Evolutionary conservation across 176 grass and related monocot species (phyloP).

Genomic region (Ampelocalamus luodianensis): DNA sequence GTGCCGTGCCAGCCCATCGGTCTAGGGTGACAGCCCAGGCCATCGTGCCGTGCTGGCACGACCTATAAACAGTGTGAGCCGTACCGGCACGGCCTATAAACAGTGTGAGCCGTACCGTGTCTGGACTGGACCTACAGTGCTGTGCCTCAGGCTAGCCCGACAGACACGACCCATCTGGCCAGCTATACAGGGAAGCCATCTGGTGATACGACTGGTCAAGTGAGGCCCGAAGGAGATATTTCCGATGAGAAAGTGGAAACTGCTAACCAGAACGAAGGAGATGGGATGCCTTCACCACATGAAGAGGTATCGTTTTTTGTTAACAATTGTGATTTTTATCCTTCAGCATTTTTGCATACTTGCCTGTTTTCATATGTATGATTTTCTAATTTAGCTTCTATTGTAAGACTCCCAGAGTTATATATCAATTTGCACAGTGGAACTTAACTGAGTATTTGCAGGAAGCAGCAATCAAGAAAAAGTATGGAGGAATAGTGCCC

Average conservation of each 20-base stretch:
- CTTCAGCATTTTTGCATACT: constrained; percentile 7
- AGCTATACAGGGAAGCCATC: no score
- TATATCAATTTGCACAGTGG: not conserved
- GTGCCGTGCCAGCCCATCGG: no score
- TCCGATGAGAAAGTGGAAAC: constrained; percentile 42
- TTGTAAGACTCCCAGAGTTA: not conserved
- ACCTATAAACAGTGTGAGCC: no score
- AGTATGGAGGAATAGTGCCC: constrained; percentile 68
- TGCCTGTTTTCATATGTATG: not conserved
- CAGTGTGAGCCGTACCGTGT: no score
- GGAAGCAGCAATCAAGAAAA: constrained; percentile 71
- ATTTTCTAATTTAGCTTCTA: constrained; percentile 2
- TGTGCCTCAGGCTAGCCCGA: no score
- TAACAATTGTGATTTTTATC: not conserved
- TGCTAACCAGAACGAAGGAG: constrained; percentile 42
- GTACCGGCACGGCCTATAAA: no score
- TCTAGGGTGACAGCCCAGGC: no score
- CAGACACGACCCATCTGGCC: no score
- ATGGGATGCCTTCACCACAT: constrained; percentile 54
- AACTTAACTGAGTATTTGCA: constrained; percentile 32
- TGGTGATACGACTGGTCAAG: no score
- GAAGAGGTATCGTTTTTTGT: constrained; percentile 48
- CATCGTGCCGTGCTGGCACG: no score
- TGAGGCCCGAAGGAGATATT: constrained; percentile 41
- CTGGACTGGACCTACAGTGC: no score